phyloP scores from a whole-genome alignment of 306 rosid species.

The Glycine soja region DNA sequence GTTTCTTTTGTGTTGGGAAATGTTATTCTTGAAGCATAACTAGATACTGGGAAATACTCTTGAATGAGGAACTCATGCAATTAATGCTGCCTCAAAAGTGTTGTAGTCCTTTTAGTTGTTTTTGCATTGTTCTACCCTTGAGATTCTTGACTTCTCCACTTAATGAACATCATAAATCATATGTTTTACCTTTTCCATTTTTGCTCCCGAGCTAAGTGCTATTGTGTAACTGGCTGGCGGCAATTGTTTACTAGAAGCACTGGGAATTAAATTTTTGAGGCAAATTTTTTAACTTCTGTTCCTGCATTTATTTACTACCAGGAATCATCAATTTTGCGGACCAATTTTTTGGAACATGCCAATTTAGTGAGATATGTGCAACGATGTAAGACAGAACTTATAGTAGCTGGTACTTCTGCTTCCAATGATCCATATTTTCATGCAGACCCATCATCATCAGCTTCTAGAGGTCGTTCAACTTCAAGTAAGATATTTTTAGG shows the following conservation, averaged over 20 bases:
- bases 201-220: constrained; percentile 5
- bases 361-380: constrained; percentile 74
- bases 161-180: neutral
- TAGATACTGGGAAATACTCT: constrained; percentile 9
- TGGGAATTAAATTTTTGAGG: neutral
- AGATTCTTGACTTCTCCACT: constrained; percentile 27
- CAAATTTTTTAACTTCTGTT: constrained; percentile 6
- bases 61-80: constrained; percentile 5
- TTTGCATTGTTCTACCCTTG: neutral
- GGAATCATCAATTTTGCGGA: constrained; percentile 74
- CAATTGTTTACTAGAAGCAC: constrained; percentile 25
- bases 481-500: constrained; percentile 65
- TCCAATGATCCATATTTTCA: constrained; percentile 50
- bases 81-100: constrained; percentile 4
- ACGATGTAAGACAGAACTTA: constrained; percentile 55
- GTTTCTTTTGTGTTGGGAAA: constrained; percentile 17
- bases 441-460: constrained; percentile 62
- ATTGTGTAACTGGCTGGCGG: neutral
- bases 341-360: constrained; percentile 69
- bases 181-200: neutral
- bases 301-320: constrained; percentile 47
- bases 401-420: constrained; percentile 54
- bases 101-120: constrained; percentile 11
- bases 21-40: constrained; percentile 29
- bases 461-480: constrained; percentile 63